Base-by-base conservation (phyloP, 2,329 filamentous ascomycete genomes). In the Calonectria naviculata region DNA sequence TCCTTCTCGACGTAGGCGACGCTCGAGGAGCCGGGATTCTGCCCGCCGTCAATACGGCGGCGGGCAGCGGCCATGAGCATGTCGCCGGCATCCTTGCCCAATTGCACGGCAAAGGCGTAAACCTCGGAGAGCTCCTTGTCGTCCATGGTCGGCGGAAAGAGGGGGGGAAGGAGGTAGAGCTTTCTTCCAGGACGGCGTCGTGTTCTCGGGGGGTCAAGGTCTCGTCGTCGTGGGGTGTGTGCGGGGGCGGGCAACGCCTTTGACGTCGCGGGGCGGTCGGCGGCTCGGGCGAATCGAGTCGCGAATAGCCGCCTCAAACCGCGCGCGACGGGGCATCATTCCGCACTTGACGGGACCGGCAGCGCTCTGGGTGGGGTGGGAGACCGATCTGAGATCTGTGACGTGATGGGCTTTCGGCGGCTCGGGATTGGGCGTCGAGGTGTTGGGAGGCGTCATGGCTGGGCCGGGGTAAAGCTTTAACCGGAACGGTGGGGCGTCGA, bases 61-160 rank as follows among this genome's bases (percentile, higher is more conserved):
- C 68, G 76, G 26, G 92, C 89, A 15, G 89, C 91, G 58, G 91
- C 87, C 79, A 93, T 88, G 47, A 95, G 86, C 78, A 94, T 87
- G 65, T 88, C 83, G 8, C 93, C 93, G 0, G 93, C 93, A 83
- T 92, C 88, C 78, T 93, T 92, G 72, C 90, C 92, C 5, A 95
- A 84, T 74, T 93, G 88, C 34, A 95, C 81, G 1, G 93, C 92
- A 80, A 95, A 95, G 24, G 84, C 84, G 80, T 94, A 93, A 76
- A 94, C 91, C 58, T 90, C 89, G 71, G 89, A 85, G 28, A 95
- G 83, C 62, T 93, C 88, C 36, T 84, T 70, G 42, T 84, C 80
- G 65, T 80, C 81, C 60, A 85, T 78, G 28, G 75, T 75, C 2
- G 9, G 36, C 19, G 46, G 31, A 8, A n/a, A 7, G 29, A 36